Percentiles rank a stretch among this genome's conserved stretches.
These are phyloP conservation scores for Bryopsis sp. DNA, from an alignment of 139 green algal genomes.

Conservation along the genomic window DNA sequence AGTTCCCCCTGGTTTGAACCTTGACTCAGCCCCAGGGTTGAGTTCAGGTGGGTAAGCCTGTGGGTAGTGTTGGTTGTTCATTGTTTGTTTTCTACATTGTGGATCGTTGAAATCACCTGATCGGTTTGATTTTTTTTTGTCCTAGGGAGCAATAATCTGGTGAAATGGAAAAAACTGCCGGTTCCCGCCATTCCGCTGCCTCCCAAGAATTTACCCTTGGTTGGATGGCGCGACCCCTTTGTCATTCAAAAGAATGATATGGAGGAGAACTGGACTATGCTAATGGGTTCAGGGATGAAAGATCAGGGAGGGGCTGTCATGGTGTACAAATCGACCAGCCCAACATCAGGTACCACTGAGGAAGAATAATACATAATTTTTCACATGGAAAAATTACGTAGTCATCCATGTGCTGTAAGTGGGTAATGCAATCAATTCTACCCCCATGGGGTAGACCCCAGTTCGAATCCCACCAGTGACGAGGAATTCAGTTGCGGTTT, in stretches of 20 bases:
- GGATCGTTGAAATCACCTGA: no score
- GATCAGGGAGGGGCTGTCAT: slow-evolving; percentile 43
- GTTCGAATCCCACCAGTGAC: not conserved
- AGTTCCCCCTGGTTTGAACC: no score
- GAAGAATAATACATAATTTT: not conserved
- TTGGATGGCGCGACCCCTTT: slow-evolving; percentile 79
- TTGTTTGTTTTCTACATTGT: no score
- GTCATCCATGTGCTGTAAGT: not conserved
- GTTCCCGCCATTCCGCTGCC: slow-evolving; percentile 56
- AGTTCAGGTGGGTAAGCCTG: no score
- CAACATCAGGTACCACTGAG: slow-evolving; percentile 31
- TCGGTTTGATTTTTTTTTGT: no score
- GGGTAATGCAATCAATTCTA: not conserved
- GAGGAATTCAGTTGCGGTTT: not conserved
- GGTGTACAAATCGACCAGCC: slow-evolving; percentile 35
- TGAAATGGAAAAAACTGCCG: slow-evolving; percentile 56
- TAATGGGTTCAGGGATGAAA: slow-evolving; percentile 70
- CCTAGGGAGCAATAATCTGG: slow-evolving; percentile 43
- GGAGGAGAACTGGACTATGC: slow-evolving; percentile 44
- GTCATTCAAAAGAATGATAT: slow-evolving; percentile 36
- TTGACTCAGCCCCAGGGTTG: no score
- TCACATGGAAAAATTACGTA: not conserved
- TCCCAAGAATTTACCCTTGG: slow-evolving; percentile 44
- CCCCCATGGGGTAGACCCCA: not conserved
- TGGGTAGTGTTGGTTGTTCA: no score